These are phyloP conservation scores for Sporothrix pseudoabietina DNA, from an alignment of 2,329 filamentous ascomycete species.

Conservation along the genomic window DNA sequence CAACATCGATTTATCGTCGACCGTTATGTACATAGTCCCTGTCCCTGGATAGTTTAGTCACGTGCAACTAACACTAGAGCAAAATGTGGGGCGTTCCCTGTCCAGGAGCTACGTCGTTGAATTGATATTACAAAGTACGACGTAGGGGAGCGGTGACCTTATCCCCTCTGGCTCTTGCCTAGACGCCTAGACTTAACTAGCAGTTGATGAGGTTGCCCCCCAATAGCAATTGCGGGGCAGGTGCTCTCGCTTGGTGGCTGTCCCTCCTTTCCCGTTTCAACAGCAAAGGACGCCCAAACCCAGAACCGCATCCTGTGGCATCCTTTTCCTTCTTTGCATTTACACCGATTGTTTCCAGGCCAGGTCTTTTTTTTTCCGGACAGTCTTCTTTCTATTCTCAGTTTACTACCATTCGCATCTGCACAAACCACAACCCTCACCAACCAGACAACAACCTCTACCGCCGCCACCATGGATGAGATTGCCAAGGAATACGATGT, in stretches of 20 bases:
- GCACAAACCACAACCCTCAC: not conserved
- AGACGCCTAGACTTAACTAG: not conserved
- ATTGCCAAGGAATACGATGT: constrained; percentile 99
- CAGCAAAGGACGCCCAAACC: constrained; percentile 20
- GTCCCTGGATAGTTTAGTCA: not conserved
- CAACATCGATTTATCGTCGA: not conserved
- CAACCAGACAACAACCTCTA: not conserved
- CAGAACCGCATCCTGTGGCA: constrained; percentile 19
- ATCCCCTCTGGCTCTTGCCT: not conserved
- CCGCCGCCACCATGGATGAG: constrained; percentile 75
- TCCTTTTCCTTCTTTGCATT: constrained; percentile 6
- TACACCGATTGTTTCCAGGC: constrained; percentile 29
- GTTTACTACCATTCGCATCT: not conserved
- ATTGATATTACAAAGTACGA: not conserved
- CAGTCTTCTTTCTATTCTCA: not conserved
- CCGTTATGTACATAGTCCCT: not conserved
- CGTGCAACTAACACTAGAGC: not conserved
- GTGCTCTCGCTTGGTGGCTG: constrained; percentile 7
- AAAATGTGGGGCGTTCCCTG: not conserved
- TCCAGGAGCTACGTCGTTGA: not conserved
- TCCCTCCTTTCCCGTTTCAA: constrained; percentile 31
- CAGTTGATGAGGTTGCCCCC: constrained; percentile 21
- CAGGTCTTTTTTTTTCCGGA: constrained; percentile 6
- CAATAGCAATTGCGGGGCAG: constrained; percentile 31
- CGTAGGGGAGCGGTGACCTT: constrained; percentile 23